phyloP scores from a whole-genome alignment of 1,139 yeast genomes.

The Debaryomycetaceae sp. region DNA sequence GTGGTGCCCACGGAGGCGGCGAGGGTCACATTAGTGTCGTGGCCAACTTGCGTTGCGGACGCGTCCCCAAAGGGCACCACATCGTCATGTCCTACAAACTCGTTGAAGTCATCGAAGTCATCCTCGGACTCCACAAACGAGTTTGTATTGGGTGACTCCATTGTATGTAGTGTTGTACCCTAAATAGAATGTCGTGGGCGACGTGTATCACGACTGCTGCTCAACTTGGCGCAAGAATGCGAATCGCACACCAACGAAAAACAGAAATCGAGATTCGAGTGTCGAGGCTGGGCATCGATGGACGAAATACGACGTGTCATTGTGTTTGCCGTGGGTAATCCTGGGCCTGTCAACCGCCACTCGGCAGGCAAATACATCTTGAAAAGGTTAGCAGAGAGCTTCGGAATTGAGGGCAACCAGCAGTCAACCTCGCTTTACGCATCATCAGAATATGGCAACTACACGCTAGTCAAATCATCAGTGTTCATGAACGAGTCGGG shows the following conservation, averaged over 20 bases:
- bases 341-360: constrained; percentile 37
- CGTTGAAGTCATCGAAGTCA: constrained; percentile 11
- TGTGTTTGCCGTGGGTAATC: constrained; percentile 41
- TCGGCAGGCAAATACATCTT: constrained; percentile 38
- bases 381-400: constrained; percentile 22
- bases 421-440: constrained; percentile 2
- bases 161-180: background rate
- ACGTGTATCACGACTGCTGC: too few relatives aligned
- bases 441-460: constrained; percentile 3
- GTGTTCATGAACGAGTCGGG: constrained; percentile 40
- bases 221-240: too few relatives aligned
- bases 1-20: background rate
- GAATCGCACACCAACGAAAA: background rate
- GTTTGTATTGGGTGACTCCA: background rate
- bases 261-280: background rate
- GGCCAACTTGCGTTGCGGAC: background rate
- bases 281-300: too few relatives aligned
- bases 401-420: constrained; percentile 11
- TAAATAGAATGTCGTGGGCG: too few relatives aligned
- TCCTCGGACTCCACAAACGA: constrained; percentile 8
- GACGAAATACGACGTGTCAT: constrained; percentile 16
- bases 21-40: background rate
- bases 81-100: constrained; percentile 10
- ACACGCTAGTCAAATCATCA: constrained; percentile 23
- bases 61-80: constrained; percentile 11